A percentile compares a stretch with the other conserved stretches of the same genome.
phyloP scores from a whole-genome alignment of 495 filamentous ascomycete species.

The Tuber borchii region DNA sequence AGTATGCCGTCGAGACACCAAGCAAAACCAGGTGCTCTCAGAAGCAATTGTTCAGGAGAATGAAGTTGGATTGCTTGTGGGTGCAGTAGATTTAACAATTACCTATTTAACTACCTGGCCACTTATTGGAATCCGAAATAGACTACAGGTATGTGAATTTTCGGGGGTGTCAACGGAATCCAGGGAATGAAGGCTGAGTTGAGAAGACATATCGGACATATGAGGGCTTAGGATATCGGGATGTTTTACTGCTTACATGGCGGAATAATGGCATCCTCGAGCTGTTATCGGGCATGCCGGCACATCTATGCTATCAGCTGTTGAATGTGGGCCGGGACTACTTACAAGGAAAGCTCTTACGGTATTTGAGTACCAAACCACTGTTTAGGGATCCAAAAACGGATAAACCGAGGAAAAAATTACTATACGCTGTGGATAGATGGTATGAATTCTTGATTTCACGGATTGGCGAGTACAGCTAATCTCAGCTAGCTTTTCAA shows the following conservation, averaged over 20 bases:
- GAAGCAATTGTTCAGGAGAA: slow-evolving; percentile 39
- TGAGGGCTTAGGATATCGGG: slow-evolving; percentile 30
- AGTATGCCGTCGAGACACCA: slow-evolving; percentile 38
- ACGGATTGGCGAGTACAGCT: slow-evolving; percentile 8
- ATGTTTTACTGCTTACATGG: slow-evolving; percentile 34
- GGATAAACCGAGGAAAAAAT: slow-evolving; percentile 24
- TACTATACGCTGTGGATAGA: slow-evolving; percentile 21
- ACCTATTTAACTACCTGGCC: slow-evolving; percentile 40
- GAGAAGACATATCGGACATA: slow-evolving; percentile 32
- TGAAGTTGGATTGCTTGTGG: slow-evolving; percentile 37
- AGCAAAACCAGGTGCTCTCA: slow-evolving; percentile 25
- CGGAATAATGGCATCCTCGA: slow-evolving; percentile 31
- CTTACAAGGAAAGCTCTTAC: slow-evolving; percentile 30
- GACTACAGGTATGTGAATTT: slow-evolving; percentile 36
- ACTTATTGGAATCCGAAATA: slow-evolving; percentile 37
- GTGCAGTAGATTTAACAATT: slow-evolving; percentile 32
- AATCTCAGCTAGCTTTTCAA: slow-evolving; percentile 23
- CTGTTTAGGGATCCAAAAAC: slow-evolving; percentile 35
- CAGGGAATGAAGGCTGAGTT: slow-evolving; percentile 17
- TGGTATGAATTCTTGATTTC: slow-evolving; percentile 10
- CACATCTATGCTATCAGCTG: slow-evolving; percentile 37
- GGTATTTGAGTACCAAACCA: slow-evolving; percentile 29
- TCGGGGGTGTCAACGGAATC: slow-evolving; percentile 2
- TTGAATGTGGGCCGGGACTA: slow-evolving; percentile 33
- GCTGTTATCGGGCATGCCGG: slow-evolving; percentile 39